Evolutionary conservation across 441 rosid species (phyloP).

Genomic region (Eruca vesicaria): DNA sequence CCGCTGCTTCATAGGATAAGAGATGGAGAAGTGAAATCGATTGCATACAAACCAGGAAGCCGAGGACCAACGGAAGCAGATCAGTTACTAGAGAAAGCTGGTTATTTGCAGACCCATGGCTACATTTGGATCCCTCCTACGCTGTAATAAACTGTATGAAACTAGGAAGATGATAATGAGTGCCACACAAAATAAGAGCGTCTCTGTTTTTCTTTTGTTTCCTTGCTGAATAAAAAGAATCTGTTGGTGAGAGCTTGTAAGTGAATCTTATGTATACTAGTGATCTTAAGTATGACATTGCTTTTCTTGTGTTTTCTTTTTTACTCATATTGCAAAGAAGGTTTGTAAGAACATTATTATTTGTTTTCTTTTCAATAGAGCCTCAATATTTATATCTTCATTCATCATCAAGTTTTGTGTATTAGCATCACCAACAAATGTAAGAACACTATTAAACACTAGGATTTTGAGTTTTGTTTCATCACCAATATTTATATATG

Average conservation of each 20-base stretch:
- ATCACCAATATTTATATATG: not conserved
- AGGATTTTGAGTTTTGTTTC: not conserved
- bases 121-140: constrained; percentile 98
- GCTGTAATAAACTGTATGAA: constrained; percentile 42
- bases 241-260: not conserved
- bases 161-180: constrained; percentile 1
- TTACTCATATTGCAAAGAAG: not conserved
- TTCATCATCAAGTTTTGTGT: not conserved
- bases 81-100: constrained; percentile 69
- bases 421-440: not conserved
- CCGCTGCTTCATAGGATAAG: constrained; percentile 91
- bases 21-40: constrained; percentile 72
- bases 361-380: not conserved
- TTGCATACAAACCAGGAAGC: constrained; percentile 78
- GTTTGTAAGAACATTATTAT: not conserved
- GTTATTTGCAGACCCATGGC: constrained; percentile 93
- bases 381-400: not conserved
- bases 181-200: constrained; percentile 18
- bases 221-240: constrained; percentile 18
- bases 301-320: not conserved
- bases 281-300: constrained; percentile 3
- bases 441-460: not conserved
- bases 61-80: constrained; percentile 96
- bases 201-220: not conserved
- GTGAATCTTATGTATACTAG: constrained; percentile 9